These are phyloP conservation scores for Xylaria arbuscula DNA, from an alignment of 2,329 filamentous ascomycete species.

Conservation along the genomic window DNA sequence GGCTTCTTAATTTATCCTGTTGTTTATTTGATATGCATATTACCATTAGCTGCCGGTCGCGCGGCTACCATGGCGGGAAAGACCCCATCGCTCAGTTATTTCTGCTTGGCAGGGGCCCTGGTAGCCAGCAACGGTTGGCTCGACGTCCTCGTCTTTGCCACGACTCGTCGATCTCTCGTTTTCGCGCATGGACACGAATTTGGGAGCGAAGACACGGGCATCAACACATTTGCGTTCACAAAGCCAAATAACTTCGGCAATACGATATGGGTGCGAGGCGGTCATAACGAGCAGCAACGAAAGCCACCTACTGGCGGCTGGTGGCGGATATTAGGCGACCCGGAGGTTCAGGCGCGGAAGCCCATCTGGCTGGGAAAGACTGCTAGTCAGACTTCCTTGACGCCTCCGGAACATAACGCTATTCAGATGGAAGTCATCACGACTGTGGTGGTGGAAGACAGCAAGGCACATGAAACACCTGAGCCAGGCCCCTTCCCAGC, in stretches of 20 bases:
- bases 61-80: conserved; percentile 70
- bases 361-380: conserved; percentile 29
- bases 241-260: conserved; percentile 47
- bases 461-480: conserved; percentile 6
- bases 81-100: conserved; percentile 63
- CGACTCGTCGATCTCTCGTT: conserved; percentile 64
- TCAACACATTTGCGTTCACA: conserved; percentile 65
- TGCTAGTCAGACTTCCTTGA: conserved; percentile 46
- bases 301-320: conserved; percentile 35
- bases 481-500: conserved; percentile 18
- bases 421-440: conserved; percentile 51
- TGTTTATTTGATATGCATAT: conserved; percentile 76
- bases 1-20: conserved; percentile 74
- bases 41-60: conserved; percentile 72
- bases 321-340: conserved; percentile 40
- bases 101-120: conserved; percentile 68
- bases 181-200: conserved; percentile 52
- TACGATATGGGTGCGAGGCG: conserved; percentile 49
- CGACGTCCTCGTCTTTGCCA: conserved; percentile 65
- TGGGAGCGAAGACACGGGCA: conserved; percentile 57
- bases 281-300: conserved; percentile 25
- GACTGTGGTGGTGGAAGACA: conserved; percentile 46
- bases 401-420: conserved; percentile 36
- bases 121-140: conserved; percentile 67
- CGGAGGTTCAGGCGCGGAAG: conserved; percentile 28